Evolutionary conservation across 2,329 filamentous ascomycete genomes (phyloP).

Genomic region (Periconia macrospinosa): DNA sequence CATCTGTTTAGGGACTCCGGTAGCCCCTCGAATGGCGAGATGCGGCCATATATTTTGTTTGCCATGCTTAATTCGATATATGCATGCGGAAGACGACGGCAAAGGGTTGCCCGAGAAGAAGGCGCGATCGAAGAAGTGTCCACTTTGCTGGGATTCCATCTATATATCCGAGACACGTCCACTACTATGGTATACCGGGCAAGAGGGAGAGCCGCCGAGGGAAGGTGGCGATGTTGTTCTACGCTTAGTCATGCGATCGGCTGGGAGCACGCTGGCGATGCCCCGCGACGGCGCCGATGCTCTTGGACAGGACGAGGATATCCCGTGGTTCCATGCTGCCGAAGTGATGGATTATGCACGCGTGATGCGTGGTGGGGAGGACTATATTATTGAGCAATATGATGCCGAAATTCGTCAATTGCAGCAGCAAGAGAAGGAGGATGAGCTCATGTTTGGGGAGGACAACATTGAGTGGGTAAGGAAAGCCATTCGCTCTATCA

Average conservation of each 20-base stretch:
- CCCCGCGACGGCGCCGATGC: slow-evolving; percentile 79
- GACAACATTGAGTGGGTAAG: slow-evolving; percentile 85
- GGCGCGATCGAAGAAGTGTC: slow-evolving; percentile 88
- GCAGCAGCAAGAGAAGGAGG: slow-evolving; percentile 76
- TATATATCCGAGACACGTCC: slow-evolving; percentile 88
- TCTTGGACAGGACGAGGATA: slow-evolving; percentile 69
- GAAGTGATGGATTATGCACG: slow-evolving; percentile 94
- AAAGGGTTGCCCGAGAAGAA: slow-evolving; percentile 63
- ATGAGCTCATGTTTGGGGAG: slow-evolving; percentile 88
- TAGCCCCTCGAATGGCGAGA: slow-evolving; percentile 93
- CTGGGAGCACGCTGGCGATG: slow-evolving; percentile 82
- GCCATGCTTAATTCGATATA: slow-evolving; percentile 90
- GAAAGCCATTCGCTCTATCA: slow-evolving; percentile 76
- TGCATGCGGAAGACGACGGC: slow-evolving; percentile 77
- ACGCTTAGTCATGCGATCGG: slow-evolving; percentile 77
- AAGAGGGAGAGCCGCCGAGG: slow-evolving; percentile 77
- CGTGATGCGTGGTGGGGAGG: slow-evolving; percentile 89
- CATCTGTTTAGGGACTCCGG: slow-evolving; percentile 90
- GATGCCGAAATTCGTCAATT: slow-evolving; percentile 77
- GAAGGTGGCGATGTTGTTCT: slow-evolving; percentile 90
- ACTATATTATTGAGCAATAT: slow-evolving; percentile 83
- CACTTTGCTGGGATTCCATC: slow-evolving; percentile 92
- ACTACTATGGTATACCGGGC: slow-evolving; percentile 86
- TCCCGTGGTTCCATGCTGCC: slow-evolving; percentile 93
- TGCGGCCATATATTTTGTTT: slow-evolving; percentile 98